Evolutionary conservation across 768 basidiomycete species (phyloP).

Genomic region (Mycena belliarum): DNA sequence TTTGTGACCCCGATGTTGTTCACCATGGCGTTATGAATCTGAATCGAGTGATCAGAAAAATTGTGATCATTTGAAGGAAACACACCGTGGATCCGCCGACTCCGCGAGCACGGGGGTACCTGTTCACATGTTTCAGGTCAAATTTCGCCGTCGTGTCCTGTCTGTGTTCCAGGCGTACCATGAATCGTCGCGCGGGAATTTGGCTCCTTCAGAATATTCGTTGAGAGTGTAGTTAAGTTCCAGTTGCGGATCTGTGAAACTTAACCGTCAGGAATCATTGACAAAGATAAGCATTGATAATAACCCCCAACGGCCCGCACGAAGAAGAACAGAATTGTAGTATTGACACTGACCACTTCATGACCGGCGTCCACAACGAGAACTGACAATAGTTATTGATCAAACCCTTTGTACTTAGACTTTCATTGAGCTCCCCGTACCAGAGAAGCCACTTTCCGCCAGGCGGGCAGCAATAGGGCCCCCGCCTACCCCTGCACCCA

Average conservation of each 20-base stretch:
- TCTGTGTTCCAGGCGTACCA: constrained; percentile 19
- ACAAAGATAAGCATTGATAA: neutral
- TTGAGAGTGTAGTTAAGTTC: constrained; percentile 31
- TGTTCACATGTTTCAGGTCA: neutral
- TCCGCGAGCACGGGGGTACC: constrained; percentile 33
- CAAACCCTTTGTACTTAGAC: too few relatives aligned
- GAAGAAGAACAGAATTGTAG: constrained; percentile 30
- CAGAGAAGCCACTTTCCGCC: constrained; percentile 28
- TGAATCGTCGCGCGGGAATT: constrained; percentile 24
- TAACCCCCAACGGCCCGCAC: constrained; percentile 28
- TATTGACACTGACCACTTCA: constrained; percentile 28
- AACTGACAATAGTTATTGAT: constrained; percentile 18
- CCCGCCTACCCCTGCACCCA: constrained; percentile 30
- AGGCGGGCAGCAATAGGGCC: constrained; percentile 29
- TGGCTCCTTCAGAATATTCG: constrained; percentile 30
- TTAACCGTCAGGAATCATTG: neutral
- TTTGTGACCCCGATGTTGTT: constrained; percentile 29
- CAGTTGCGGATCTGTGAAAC: constrained; percentile 26
- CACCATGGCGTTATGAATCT: constrained; percentile 34
- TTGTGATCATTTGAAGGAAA: neutral
- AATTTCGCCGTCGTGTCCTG: neutral
- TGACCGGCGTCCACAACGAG: constrained; percentile 33
- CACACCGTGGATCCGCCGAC: constrained; percentile 33
- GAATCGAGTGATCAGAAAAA: neutral
- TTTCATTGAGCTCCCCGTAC: too few relatives aligned